phyloP scores from a whole-genome alignment of 2,329 filamentous ascomycete species.

The Diplodia mutila region DNA sequence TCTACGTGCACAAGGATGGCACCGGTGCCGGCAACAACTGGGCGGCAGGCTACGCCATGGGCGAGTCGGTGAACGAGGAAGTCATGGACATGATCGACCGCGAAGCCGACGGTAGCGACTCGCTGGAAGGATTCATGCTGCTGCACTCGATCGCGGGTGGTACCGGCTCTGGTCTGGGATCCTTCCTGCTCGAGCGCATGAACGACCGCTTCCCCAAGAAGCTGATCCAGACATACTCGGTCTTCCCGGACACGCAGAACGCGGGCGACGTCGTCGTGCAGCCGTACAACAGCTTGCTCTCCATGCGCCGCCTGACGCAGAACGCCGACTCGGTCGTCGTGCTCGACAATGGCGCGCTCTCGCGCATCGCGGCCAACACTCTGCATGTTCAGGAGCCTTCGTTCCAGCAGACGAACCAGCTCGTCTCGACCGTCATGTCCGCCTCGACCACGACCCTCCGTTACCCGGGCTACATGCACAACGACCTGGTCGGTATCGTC shows the following conservation, averaged over 20 bases:
- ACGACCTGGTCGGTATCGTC: conserved; percentile 95
- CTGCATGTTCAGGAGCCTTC: conserved; percentile 94
- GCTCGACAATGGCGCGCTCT: conserved; percentile 91
- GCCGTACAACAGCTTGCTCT: conserved; percentile 94
- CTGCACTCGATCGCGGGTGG: conserved; percentile 97
- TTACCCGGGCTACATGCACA: conserved; percentile 99
- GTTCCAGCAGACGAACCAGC: conserved; percentile 95
- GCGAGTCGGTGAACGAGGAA: conserved; percentile 90
- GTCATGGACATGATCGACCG: conserved; percentile 99
- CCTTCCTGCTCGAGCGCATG: conserved; percentile 89
- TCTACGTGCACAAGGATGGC: conserved; percentile 93
- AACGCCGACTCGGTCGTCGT: conserved; percentile 98
- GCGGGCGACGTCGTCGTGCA: conserved; percentile 92
- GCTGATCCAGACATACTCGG: conserved; percentile 97
- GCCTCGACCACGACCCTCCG: conserved; percentile 94
- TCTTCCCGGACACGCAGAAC: conserved; percentile 92
- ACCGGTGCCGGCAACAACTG: conserved; percentile 97
- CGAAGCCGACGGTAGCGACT: conserved; percentile 97
- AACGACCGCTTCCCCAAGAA: conserved; percentile 99
- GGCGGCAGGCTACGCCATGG: conserved; percentile 94
- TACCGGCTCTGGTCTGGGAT: conserved; percentile 93
- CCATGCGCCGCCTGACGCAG: conserved; percentile 87
- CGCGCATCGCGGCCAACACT: conserved; percentile 90
- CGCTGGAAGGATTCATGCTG: conserved; percentile 98
- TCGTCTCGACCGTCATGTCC: conserved; percentile 98